Conservation (phyloP, 2,329 filamentous ascomycete species). For the Paecilomyces variotii region DNA sequence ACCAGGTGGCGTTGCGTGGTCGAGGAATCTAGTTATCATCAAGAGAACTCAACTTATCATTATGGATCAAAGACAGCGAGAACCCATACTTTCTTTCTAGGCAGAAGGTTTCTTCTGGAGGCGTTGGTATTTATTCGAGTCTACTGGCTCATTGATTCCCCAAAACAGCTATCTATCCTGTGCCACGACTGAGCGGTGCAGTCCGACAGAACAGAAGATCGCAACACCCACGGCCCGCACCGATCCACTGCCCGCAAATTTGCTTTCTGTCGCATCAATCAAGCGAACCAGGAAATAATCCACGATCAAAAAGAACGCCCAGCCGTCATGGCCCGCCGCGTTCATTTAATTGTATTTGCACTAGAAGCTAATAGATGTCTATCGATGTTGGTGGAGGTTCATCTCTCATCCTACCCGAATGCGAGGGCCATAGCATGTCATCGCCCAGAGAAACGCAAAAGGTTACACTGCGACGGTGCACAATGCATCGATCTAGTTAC, state of each 20-base stretch:
- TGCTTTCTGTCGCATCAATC: neutral
- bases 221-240: neutral
- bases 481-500: neutral
- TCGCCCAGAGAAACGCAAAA: no score
- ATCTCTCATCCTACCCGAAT: no score
- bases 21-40: neutral
- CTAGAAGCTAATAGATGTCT: neutral
- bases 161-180: neutral
- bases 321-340: neutral
- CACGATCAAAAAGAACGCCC: neutral
- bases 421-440: no score
- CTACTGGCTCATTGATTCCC: neutral
- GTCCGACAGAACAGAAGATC: neutral
- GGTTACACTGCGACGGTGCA: no score
- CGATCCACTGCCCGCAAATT: neutral
- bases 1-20: neutral
- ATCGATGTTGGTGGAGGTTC: no score
- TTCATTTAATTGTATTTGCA: neutral
- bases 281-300: neutral
- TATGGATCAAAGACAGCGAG: no score
- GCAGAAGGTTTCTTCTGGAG: neutral
- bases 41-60: no score
- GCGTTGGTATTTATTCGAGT: neutral
- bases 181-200: no score
- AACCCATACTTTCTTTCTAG: no score